Evolutionary conservation across 169 alveolate genomes (phyloP).

Genomic region (Plasmodium relictum): DNA sequence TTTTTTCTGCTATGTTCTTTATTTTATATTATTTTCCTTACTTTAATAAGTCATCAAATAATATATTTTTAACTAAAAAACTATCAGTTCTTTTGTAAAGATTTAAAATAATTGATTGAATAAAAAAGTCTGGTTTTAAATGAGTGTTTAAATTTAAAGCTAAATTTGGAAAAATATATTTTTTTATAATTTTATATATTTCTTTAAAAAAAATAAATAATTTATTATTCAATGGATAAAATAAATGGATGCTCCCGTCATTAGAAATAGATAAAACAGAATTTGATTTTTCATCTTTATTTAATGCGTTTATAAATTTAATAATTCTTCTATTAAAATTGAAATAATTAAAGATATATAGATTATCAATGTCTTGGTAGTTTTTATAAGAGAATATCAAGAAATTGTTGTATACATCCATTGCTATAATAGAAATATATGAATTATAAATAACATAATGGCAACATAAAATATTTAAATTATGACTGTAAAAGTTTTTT

Average conservation of each 20-base stretch:
- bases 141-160: conserved; percentile 29
- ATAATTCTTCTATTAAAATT: conserved; percentile 56
- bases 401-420: conserved; percentile 58
- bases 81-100: conserved; percentile 22
- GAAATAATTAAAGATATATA: conserved; percentile 30
- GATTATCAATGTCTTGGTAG: conserved; percentile 30
- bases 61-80: conserved; percentile 3
- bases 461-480: conserved; percentile 53
- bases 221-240: conserved; percentile 14
- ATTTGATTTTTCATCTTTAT: conserved; percentile 31
- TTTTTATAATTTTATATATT: conserved; percentile 23
- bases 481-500: conserved; percentile 16
- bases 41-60: conserved; percentile 49
- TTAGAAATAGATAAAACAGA: conserved; percentile 53
- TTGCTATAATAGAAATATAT: conserved; percentile 39
- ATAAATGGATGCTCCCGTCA: conserved; percentile 40
- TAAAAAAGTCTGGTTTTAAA: conserved; percentile 44
- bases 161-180: conserved; percentile 39
- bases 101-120: conserved; percentile 34
- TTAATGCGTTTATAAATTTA: conserved; percentile 46
- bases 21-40: background rate
- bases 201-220: conserved; percentile 22
- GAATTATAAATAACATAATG: conserved; percentile 34
- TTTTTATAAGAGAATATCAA: conserved; percentile 17
- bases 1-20: conserved; percentile 1